These are phyloP conservation scores for Przewalskia tangutica DNA, from an alignment of 257 asterid genomes.

Conservation along the genomic window DNA sequence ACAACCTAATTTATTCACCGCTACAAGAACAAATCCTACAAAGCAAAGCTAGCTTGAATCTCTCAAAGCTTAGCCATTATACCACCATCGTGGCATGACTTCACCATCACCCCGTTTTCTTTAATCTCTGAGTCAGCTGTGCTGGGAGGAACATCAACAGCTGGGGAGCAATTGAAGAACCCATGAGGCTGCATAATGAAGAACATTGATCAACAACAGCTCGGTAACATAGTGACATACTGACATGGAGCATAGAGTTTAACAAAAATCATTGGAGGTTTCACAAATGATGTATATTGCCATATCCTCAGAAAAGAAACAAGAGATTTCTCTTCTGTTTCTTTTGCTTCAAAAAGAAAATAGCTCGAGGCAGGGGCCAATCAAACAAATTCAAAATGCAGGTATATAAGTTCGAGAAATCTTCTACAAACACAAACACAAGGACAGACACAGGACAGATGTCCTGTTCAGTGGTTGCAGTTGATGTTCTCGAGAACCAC, in stretches of 20 bases:
- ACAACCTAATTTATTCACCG: background rate
- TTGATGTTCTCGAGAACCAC: background rate
- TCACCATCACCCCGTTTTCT: constrained; percentile 24
- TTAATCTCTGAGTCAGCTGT: constrained; percentile 25
- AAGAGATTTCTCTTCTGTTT: background rate
- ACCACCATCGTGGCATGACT: constrained; percentile 21
- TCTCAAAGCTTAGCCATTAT: constrained; percentile 36
- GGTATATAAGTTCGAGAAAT: background rate
- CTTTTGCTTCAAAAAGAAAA: background rate
- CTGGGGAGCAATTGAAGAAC: constrained; percentile 50
- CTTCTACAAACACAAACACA: background rate
- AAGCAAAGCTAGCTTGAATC: background rate
- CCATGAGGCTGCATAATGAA: constrained; percentile 42
- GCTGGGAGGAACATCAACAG: constrained; percentile 48
- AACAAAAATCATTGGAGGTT: background rate
- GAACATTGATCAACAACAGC: background rate
- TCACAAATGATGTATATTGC: background rate
- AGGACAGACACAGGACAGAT: background rate
- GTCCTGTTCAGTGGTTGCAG: background rate
- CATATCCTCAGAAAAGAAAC: background rate
- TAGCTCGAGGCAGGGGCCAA: background rate
- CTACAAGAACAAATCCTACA: background rate
- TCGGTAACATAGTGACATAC: background rate
- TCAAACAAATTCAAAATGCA: background rate
- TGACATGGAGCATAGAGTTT: background rate